phyloP scores from a whole-genome alignment of 768 basidiomycete species.

The Rhizopogon salebrosus region DNA sequence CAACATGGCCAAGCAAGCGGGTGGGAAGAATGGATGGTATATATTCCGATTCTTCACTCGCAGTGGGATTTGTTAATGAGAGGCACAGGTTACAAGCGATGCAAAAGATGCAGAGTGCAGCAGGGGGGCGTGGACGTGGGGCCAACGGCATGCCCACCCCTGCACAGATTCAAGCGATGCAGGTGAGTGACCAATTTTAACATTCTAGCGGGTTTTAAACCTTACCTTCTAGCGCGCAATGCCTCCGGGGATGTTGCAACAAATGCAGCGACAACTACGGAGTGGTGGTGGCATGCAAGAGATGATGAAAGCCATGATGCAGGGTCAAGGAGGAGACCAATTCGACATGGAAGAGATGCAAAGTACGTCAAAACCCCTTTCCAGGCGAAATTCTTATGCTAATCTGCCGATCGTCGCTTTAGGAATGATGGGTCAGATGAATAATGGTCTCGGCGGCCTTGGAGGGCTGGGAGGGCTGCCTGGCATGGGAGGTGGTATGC shows the following conservation, averaged over 20 bases:
- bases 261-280: constrained; percentile 81
- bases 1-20: constrained; percentile 97
- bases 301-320: constrained; percentile 99
- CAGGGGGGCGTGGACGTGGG: constrained; percentile 82
- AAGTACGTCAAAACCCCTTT: constrained; percentile 41
- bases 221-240: constrained; percentile 62
- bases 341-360: constrained; percentile 95
- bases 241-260: constrained; percentile 93
- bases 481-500: constrained; percentile 58
- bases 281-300: constrained; percentile 90
- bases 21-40: constrained; percentile 93
- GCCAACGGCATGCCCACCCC: constrained; percentile 87
- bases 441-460: constrained; percentile 42
- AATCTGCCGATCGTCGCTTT: constrained; percentile 6
- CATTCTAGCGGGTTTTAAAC: constrained; percentile 2
- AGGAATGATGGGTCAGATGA: constrained; percentile 92
- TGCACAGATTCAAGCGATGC: constrained; percentile 92
- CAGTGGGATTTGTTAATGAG: constrained; percentile 4
- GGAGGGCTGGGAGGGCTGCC: constrained; percentile 54
- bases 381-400: constrained; percentile 5
- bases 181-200: constrained; percentile 43
- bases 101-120: constrained; percentile 89
- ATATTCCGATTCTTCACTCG: constrained; percentile 20
- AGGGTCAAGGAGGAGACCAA: constrained; percentile 86
- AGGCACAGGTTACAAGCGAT: constrained; percentile 69